Evolutionary conservation across 1,284 basidiomycete species (phyloP).

Genomic region (Hymenochaete sp.): DNA sequence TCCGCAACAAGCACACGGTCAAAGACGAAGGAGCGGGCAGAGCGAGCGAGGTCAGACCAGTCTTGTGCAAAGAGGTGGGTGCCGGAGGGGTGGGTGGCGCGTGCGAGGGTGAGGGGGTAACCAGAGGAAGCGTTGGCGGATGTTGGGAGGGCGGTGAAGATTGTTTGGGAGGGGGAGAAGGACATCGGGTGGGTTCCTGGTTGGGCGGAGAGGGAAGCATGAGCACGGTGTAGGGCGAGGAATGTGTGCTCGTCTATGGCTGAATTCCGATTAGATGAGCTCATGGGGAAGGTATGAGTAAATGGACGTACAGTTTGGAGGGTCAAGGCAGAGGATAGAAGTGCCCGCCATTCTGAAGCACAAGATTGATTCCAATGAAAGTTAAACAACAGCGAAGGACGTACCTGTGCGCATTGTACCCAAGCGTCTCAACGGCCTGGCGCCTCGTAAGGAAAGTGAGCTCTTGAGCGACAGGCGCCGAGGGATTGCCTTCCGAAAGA

Average conservation of each 20-base stretch:
- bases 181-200: conserved; percentile 43
- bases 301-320: conserved; percentile 16
- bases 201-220: conserved; percentile 51
- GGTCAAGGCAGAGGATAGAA: conserved; percentile 13
- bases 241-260: conserved; percentile 60
- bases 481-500: conserved; percentile 33
- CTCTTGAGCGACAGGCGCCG: conserved; percentile 46
- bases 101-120: conserved; percentile 52
- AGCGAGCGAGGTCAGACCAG: conserved; percentile 63
- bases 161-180: conserved; percentile 57
- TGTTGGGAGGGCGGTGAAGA: conserved; percentile 68
- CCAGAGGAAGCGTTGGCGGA: conserved; percentile 46
- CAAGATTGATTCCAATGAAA: background rate
- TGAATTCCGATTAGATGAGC: conserved; percentile 25
- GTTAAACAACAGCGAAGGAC: background rate
- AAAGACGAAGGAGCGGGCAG: conserved; percentile 61
- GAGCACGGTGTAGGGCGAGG: conserved; percentile 71
- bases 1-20: conserved; percentile 74
- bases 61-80: conserved; percentile 63
- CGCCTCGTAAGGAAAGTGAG: conserved; percentile 55
- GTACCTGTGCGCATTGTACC: conserved; percentile 34
- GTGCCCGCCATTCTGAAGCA: conserved; percentile 11
- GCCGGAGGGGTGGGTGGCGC: conserved; percentile 67
- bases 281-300: conserved; percentile 20
- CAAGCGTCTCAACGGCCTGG: conserved; percentile 44